Evolutionary conservation across 2,329 filamentous ascomycete species (phyloP).

Genomic region (Aschersonia sp.): DNA sequence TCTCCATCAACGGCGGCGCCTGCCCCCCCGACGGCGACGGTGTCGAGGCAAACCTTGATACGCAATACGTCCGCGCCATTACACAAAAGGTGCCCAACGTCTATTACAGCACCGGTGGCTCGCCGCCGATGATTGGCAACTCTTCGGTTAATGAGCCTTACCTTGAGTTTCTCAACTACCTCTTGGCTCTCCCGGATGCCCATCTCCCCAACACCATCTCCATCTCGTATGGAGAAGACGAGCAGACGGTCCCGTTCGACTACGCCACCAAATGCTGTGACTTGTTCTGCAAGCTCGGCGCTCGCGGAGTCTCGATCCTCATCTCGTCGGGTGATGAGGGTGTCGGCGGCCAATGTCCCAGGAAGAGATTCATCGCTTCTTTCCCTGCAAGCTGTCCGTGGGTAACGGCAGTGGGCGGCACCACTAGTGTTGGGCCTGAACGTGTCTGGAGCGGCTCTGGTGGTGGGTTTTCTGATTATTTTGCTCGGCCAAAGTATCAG

Average conservation of each 20-base stretch:
- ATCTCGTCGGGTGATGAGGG: conserved; percentile 41
- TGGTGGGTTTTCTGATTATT: conserved; percentile 1
- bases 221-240: conserved; percentile 54
- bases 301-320: conserved; percentile 47
- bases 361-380: conserved; percentile 20
- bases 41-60: conserved; percentile 3
- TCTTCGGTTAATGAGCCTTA: conserved; percentile 47
- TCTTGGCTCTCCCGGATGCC: conserved; percentile 44
- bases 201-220: conserved; percentile 23
- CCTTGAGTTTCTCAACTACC: conserved; percentile 45
- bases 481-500: conserved; percentile 2
- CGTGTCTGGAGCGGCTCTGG: conserved; percentile 1
- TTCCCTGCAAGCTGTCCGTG: conserved; percentile 30
- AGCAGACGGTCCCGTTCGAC: conserved; percentile 20
- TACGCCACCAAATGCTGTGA: conserved; percentile 45
- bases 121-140: neutral
- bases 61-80: conserved; percentile 1
- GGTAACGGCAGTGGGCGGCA: conserved; percentile 15
- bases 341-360: conserved; percentile 2
- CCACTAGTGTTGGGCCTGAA: conserved; percentile 1
- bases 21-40: neutral
- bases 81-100: conserved; percentile 1
- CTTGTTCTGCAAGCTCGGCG: conserved; percentile 47
- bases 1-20: conserved; percentile 2
- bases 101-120: conserved; percentile 4